Conservation (phyloP, 2,329 filamentous ascomycete genomes). For the Fusarium sterilihyphosum region DNA sequence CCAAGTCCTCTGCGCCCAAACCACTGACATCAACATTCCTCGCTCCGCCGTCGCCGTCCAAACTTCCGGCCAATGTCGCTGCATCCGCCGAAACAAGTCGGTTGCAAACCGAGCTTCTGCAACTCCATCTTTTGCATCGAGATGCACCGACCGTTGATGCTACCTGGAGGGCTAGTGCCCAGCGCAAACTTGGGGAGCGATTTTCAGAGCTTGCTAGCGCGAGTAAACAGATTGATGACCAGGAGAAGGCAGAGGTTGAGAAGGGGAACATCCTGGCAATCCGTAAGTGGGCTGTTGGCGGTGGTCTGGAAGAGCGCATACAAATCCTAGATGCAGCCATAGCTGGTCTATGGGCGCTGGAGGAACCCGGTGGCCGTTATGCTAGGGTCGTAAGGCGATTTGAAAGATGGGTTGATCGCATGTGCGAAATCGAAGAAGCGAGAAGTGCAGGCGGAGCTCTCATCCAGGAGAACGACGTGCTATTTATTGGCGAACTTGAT, state of each 20-base stretch:
- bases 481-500: slow-evolving; percentile 67
- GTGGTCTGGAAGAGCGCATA: slow-evolving; percentile 64
- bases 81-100: slow-evolving; percentile 66
- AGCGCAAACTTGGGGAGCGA: slow-evolving; percentile 55
- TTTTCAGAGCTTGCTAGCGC: slow-evolving; percentile 54
- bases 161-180: slow-evolving; percentile 68
- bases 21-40: slow-evolving; percentile 67
- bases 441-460: slow-evolving; percentile 51
- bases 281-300: slow-evolving; percentile 57
- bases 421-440: slow-evolving; percentile 58
- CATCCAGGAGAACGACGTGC: slow-evolving; percentile 48
- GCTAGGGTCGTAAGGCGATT: slow-evolving; percentile 65
- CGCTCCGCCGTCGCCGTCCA: slow-evolving; percentile 69
- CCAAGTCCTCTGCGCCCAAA: slow-evolving; percentile 69
- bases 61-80: slow-evolving; percentile 68
- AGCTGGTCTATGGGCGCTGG: slow-evolving; percentile 66
- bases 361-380: slow-evolving; percentile 66
- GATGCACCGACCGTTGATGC: slow-evolving; percentile 56
- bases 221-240: slow-evolving; percentile 47
- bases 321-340: slow-evolving; percentile 67
- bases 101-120: slow-evolving; percentile 72
- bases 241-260: slow-evolving; percentile 59
- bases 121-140: slow-evolving; percentile 71
- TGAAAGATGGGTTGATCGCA: slow-evolving; percentile 65
- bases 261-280: slow-evolving; percentile 63